Evolutionary conservation across 164 flowering plant species (phyloP).

Genomic region (Tetracentron sinense): DNA sequence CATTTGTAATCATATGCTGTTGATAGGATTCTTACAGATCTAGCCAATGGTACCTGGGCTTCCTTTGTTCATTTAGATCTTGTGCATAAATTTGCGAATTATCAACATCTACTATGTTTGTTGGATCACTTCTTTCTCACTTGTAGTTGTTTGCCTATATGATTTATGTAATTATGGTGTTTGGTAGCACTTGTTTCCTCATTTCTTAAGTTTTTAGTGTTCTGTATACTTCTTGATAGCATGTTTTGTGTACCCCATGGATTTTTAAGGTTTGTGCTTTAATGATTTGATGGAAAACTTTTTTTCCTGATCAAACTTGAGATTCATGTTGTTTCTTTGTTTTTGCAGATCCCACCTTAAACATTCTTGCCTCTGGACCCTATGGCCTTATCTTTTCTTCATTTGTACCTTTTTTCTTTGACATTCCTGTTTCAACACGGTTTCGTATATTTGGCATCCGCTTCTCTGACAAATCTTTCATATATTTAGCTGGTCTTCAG

Average conservation of each 20-base stretch:
- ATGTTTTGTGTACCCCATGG: neutral
- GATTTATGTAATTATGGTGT: too few relatives aligned
- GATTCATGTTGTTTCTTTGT: slow-evolving; percentile 5
- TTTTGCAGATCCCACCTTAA: slow-evolving; percentile 62
- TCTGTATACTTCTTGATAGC: neutral
- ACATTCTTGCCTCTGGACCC: slow-evolving; percentile 71
- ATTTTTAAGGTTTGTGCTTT: too few relatives aligned
- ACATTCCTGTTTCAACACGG: slow-evolving; percentile 87
- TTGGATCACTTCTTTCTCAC: too few relatives aligned
- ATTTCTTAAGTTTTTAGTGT: neutral
- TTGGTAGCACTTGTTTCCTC: neutral
- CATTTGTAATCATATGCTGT: too few relatives aligned
- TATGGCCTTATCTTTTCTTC: slow-evolving; percentile 90
- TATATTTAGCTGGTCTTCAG: slow-evolving; percentile 97
- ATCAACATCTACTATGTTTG: too few relatives aligned
- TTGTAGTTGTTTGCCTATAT: too few relatives aligned
- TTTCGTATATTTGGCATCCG: slow-evolving; percentile 64
- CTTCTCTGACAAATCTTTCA: slow-evolving; percentile 91
- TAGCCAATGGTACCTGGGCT: too few relatives aligned
- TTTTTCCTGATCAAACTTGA: neutral
- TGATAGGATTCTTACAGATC: too few relatives aligned
- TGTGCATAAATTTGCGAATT: too few relatives aligned
- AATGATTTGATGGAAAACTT: neutral
- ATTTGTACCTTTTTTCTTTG: slow-evolving; percentile 83
- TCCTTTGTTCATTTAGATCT: too few relatives aligned